Conservation (phyloP, 1,284 basidiomycete genomes). For the Papiliotrema flavescens region DNA sequence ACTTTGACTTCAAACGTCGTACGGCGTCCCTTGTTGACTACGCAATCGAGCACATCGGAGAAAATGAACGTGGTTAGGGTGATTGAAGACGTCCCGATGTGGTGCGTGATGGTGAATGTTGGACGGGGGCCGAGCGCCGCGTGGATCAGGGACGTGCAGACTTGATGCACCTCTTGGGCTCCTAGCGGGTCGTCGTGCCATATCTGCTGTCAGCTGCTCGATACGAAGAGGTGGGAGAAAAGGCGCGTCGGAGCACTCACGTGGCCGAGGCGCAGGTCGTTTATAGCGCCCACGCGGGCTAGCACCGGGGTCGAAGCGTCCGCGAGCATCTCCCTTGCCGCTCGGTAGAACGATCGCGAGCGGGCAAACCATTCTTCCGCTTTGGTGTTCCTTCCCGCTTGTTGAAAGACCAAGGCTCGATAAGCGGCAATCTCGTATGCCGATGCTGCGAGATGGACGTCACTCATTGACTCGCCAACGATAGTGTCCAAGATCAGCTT, state of each 20-base stretch:
- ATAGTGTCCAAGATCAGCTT: neutral
- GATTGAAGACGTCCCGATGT: neutral
- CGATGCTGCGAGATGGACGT: neutral
- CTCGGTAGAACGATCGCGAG: neutral
- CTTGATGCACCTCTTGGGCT: neutral
- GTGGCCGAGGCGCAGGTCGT: neutral
- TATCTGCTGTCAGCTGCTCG: neutral
- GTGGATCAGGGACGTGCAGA: neutral
- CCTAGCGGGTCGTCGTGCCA: neutral
- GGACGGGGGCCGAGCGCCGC: neutral
- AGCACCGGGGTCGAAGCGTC: neutral
- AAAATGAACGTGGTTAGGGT: neutral
- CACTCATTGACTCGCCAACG: neutral
- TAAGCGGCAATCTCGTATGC: neutral
- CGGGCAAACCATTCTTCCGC: neutral
- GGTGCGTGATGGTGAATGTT: neutral
- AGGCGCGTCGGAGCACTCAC: no score
- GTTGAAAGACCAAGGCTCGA: neutral
- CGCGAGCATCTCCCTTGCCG: neutral
- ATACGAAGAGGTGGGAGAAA: no score
- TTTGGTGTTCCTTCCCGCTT: neutral
- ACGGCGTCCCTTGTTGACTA: neutral
- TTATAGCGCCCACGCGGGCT: neutral
- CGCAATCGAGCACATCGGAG: neutral
- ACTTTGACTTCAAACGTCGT: neutral